Base-by-base conservation (phyloP, 805 yeast species). In the Saccharomycopsis sp. region DNA sequence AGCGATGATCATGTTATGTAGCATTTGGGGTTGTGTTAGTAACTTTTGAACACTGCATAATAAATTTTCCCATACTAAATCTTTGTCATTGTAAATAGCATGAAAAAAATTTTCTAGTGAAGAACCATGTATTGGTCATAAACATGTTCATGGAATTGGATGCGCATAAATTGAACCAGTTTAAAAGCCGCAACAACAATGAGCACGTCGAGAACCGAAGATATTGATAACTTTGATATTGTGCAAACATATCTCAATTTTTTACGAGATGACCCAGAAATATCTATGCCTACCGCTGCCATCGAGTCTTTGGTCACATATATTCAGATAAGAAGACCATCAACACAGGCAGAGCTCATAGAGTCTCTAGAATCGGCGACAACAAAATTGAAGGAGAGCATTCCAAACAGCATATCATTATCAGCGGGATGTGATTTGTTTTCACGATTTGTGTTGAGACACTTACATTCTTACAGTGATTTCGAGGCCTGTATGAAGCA, bases 221-320 rank as follows among this genome's bases (percentile, higher is more conserved):
- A 52, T 14, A 44, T 22, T 23, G 62, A 64, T 17, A 78, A 75
- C 35, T 91, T 94, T 69, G 96, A 92, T 70, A 90, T 94, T 65
- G 90, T 86, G 52, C 78, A 82, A 65, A 83, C 93, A 0, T 94
- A 94, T 69, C 78, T 89, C 59, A 80, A 81, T 69, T 91, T 89
- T 70, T 77, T 94, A 62, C 83, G 81, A 64, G 97, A 91, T 55
- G 97, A 94, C 73, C 79, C 89, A n/a, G 98, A 94, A 58, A 89
- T 94, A 84, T 92, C 99, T 3, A 94, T 92, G 97, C 99, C 99
- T 1, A 89, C 94, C 38, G 99, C 99, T 50, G 99, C 99, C 41
- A 94, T 94, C 67, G 98, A 94, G 75, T 84, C 97, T 12, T 76
- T 94, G 52, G 96, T 94, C 25, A 87, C 94, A 7, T 80, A 94